These are phyloP conservation scores for Poa annua DNA, from an alignment of 176 grass and related monocot genomes.

Conservation along the genomic window DNA sequence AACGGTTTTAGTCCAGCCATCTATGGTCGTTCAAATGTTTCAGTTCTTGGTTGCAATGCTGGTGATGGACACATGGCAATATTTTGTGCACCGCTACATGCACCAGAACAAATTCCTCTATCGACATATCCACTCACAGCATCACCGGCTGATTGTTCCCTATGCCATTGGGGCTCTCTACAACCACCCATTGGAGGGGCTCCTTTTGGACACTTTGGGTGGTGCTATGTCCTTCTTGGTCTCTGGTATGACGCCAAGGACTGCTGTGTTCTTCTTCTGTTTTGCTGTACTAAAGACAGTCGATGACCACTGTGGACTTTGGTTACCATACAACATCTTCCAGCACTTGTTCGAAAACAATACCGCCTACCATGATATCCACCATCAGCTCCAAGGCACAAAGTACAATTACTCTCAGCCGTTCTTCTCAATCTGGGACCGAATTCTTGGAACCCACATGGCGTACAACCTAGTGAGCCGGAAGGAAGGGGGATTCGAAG, in stretches of 20 bases:
- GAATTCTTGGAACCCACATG: conserved; percentile 78
- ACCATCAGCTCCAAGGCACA: conserved; percentile 84
- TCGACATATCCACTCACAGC: conserved; percentile 77
- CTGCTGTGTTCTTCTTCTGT: conserved; percentile 77
- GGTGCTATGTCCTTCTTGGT: conserved; percentile 83
- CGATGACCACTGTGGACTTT: conserved; percentile 83
- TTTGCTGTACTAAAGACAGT: conserved; percentile 78
- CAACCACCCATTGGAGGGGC: conserved; percentile 92
- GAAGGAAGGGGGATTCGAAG: conserved; percentile 83
- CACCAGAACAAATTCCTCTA: conserved; percentile 95
- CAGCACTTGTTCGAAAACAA: conserved; percentile 82
- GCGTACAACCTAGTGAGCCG: conserved; percentile 56
- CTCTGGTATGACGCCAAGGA: conserved; percentile 81
- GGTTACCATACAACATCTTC: conserved; percentile 77
- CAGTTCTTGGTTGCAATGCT: conserved; percentile 86
- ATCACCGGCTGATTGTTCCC: conserved; percentile 78
- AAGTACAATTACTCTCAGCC: conserved; percentile 93
- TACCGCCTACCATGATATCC: conserved; percentile 88
- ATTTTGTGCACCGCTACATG: conserved; percentile 93
- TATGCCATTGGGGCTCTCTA: conserved; percentile 91
- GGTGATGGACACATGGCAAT: conserved; percentile 90
- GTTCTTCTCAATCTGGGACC: conserved; percentile 88
- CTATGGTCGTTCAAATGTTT: conserved; percentile 61
- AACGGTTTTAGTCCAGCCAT: conserved; percentile 56
- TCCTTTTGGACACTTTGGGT: conserved; percentile 83